These are phyloP conservation scores for Stagonosporopsis tanaceti DNA, from an alignment of 2,329 filamentous ascomycete species.

Conservation along the genomic window DNA sequence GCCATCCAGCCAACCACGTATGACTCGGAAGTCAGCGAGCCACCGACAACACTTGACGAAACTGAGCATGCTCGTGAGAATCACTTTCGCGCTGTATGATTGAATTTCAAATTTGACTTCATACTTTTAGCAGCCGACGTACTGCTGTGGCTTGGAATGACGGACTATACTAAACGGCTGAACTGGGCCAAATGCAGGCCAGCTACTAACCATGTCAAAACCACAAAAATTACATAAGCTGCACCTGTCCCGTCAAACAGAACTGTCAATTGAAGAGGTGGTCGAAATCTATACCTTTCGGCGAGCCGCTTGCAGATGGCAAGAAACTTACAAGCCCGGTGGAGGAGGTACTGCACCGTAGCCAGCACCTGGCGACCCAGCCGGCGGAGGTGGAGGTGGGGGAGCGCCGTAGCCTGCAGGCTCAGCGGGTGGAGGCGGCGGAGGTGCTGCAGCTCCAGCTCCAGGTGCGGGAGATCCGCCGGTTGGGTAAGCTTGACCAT, in stretches of 20 bases:
- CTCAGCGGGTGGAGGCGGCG: slow-evolving; percentile 45
- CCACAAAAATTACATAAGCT: background rate
- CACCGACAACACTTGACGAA: background rate
- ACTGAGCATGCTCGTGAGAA: background rate
- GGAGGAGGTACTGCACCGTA: slow-evolving; percentile 44
- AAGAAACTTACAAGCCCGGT: slow-evolving; percentile 26
- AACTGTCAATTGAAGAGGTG: background rate
- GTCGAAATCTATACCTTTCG: slow-evolving; percentile 9
- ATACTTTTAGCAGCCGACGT: background rate
- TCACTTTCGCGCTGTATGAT: background rate
- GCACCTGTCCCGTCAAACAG: background rate
- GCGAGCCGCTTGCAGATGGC: slow-evolving; percentile 20
- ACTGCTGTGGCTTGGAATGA: background rate
- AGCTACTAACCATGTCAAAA: background rate
- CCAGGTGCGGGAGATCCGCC: slow-evolving; percentile 40
- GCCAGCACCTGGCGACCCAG: slow-evolving; percentile 42
- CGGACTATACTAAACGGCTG: background rate
- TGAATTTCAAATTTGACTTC: no score
- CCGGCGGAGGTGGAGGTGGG: slow-evolving; percentile 46
- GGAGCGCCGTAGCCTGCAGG: slow-evolving; percentile 40
- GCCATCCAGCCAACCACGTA: slow-evolving; percentile 36
- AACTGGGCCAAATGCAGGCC: background rate
- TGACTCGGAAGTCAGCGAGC: slow-evolving; percentile 25
- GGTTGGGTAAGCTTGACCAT: slow-evolving; percentile 32
- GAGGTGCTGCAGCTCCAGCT: slow-evolving; percentile 36